Conservation (phyloP, 768 basidiomycete species). For the Rhizopogon vulgaris region DNA sequence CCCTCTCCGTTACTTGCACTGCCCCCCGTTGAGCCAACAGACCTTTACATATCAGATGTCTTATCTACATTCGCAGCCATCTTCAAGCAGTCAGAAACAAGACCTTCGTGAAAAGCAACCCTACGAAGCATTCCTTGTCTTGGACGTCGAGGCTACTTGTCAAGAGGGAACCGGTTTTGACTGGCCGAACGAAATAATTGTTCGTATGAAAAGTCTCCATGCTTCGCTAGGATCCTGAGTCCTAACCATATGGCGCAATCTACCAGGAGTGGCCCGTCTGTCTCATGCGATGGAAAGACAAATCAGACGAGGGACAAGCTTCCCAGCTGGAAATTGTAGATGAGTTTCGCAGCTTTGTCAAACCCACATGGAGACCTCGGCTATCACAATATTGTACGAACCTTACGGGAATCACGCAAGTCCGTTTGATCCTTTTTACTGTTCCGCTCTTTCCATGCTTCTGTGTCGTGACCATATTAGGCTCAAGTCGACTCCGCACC, state of each 20-base stretch:
- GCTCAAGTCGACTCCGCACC: constrained; percentile 77
- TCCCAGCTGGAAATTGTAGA: constrained; percentile 61
- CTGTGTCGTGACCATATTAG: constrained; percentile 33
- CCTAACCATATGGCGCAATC: constrained; percentile 5
- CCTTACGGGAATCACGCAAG: constrained; percentile 92
- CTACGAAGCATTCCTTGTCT: constrained; percentile 77
- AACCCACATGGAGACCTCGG: constrained; percentile 78
- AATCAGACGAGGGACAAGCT: constrained; percentile 40
- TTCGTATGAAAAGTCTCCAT: constrained; percentile 31
- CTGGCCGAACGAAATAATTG: constrained; percentile 96
- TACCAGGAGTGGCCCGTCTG: constrained; percentile 89
- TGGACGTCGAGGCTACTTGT: constrained; percentile 90
- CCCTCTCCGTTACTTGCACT: neutral
- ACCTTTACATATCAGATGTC: constrained; percentile 5
- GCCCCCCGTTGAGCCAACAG: neutral
- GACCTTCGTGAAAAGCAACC: constrained; percentile 31
- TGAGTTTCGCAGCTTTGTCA: constrained; percentile 85
- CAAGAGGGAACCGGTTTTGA: constrained; percentile 57
- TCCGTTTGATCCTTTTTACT: constrained; percentile 32
- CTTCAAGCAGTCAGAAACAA: constrained; percentile 10
- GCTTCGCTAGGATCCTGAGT: constrained; percentile 5
- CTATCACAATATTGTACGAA: constrained; percentile 80
- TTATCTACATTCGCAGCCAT: constrained; percentile 2
- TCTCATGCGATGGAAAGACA: constrained; percentile 77
- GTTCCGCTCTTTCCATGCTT: neutral